Evolutionary conservation across 331 rosid genomes (phyloP).

Genomic region (Cydonia oblonga): DNA sequence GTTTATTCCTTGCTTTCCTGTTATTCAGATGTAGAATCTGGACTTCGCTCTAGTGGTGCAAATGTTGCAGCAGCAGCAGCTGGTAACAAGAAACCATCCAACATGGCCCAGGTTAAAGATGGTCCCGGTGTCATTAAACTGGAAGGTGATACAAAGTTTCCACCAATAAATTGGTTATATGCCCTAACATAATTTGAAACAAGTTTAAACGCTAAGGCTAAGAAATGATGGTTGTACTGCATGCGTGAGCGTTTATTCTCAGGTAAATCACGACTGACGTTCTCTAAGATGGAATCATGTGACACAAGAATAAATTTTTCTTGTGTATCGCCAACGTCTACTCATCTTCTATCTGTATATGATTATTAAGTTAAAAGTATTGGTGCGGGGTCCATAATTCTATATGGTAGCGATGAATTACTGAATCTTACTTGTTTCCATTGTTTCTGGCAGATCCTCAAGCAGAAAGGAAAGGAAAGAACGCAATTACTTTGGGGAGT

Average conservation of each 20-base stretch:
- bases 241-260: background rate
- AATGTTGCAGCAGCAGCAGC: slow-evolving; percentile 26
- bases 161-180: slow-evolving; percentile 6
- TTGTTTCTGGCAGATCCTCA: slow-evolving; percentile 46
- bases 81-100: slow-evolving; percentile 57
- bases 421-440: background rate
- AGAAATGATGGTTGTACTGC: background rate
- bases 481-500: slow-evolving; percentile 45
- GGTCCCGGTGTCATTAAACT: slow-evolving; percentile 47
- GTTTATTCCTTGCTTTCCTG: slow-evolving; percentile 17
- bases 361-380: background rate
- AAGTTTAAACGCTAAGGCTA: background rate
- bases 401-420: background rate
- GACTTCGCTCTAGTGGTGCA: slow-evolving; percentile 22
- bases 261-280: background rate
- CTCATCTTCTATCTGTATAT: background rate
- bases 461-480: slow-evolving; percentile 59
- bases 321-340: background rate
- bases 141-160: slow-evolving; percentile 47
- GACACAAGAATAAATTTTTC: background rate
- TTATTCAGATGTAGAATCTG: slow-evolving; percentile 45
- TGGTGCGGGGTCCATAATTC: background rate
- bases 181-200: background rate
- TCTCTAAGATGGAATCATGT: background rate
- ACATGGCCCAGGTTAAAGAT: slow-evolving; percentile 45